phyloP scores from a whole-genome alignment of 257 asterid genomes.

The Gentiana straminea region DNA sequence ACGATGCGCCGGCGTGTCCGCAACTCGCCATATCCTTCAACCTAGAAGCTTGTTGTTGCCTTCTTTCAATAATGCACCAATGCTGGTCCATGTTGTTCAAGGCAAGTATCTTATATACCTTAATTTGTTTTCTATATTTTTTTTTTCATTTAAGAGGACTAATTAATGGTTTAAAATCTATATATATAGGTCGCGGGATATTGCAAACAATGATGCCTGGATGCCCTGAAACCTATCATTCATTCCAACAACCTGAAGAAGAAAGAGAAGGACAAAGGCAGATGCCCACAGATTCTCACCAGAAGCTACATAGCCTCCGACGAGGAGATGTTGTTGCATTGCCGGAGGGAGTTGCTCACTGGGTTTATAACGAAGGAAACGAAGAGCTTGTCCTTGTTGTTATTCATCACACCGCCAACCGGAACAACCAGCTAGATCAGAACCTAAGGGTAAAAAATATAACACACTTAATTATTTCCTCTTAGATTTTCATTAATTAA shows the following conservation, averaged over 20 bases:
- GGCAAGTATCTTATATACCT: not conserved
- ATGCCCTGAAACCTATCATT: constrained; percentile 18
- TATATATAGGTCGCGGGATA: constrained; percentile 11
- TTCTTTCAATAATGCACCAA: constrained; percentile 10
- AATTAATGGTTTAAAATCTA: too few species aligned
- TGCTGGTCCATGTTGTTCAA: constrained; percentile 5
- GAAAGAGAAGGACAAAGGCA: not conserved
- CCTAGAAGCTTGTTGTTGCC: constrained; percentile 13
- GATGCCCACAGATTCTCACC: constrained; percentile 28
- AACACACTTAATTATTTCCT: too few species aligned
- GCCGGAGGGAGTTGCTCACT: constrained; percentile 39
- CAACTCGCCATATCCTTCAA: constrained; percentile 7
- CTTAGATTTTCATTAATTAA: too few species aligned
- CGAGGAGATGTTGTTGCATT: constrained; percentile 46
- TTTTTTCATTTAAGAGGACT: too few species aligned
- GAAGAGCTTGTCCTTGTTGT: constrained; percentile 35
- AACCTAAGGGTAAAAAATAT: constrained; percentile 30
- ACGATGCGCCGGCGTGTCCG: constrained; percentile 16
- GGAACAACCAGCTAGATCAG: constrained; percentile 48
- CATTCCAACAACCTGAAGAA: not conserved
- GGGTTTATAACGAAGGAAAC: constrained; percentile 47
- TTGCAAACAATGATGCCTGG: constrained; percentile 10
- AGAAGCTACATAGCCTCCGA: constrained; percentile 30
- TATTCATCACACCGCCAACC: constrained; percentile 41
- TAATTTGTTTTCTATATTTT: too few species aligned